Evolutionary conservation across 371 early-diverging fungal species (phyloP).

Genomic region (Haplosporangium sp.): DNA sequence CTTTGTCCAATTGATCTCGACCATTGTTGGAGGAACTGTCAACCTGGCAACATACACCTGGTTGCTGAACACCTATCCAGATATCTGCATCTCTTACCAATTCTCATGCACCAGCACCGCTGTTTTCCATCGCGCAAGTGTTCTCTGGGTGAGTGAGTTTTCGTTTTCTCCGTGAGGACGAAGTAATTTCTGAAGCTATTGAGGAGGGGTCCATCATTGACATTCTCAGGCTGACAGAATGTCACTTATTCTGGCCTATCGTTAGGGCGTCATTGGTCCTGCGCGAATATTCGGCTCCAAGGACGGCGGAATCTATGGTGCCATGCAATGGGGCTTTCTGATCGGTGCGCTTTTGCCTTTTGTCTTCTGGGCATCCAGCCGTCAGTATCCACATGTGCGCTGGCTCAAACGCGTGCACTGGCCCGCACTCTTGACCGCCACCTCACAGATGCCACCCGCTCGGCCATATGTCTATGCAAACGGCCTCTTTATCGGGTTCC

Average conservation of each 20-base stretch:
- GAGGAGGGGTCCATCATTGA: too few relatives aligned
- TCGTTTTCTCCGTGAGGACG: too few relatives aligned
- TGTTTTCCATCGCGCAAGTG: conserved; percentile 43
- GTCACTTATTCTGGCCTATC: conserved; percentile 17
- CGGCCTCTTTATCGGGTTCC: conserved; percentile 70
- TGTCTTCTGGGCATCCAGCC: conserved; percentile 53
- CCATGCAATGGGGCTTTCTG: conserved; percentile 58
- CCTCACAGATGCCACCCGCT: conserved; percentile 78
- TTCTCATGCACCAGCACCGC: conserved; percentile 69
- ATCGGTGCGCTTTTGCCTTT: conserved; percentile 44
- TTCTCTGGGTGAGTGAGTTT: too few relatives aligned
- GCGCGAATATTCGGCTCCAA: conserved; percentile 70
- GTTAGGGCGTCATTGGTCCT: conserved; percentile 84
- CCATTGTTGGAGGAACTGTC: conserved; percentile 55
- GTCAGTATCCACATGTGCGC: conserved; percentile 52
- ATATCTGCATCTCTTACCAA: conserved; percentile 63
- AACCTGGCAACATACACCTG: conserved; percentile 71
- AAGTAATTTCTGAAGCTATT: too few relatives aligned
- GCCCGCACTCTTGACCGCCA: conserved; percentile 74
- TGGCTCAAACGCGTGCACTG: conserved; percentile 72
- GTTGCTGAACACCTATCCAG: conserved; percentile 66
- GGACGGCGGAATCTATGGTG: conserved; percentile 24
- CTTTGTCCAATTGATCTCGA: conserved; percentile 58
- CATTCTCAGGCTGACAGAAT: too few relatives aligned
- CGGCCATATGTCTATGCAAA: conserved; percentile 60